Base-by-base conservation (phyloP, 116 monocot genomes). In the Zostera marina region DNA sequence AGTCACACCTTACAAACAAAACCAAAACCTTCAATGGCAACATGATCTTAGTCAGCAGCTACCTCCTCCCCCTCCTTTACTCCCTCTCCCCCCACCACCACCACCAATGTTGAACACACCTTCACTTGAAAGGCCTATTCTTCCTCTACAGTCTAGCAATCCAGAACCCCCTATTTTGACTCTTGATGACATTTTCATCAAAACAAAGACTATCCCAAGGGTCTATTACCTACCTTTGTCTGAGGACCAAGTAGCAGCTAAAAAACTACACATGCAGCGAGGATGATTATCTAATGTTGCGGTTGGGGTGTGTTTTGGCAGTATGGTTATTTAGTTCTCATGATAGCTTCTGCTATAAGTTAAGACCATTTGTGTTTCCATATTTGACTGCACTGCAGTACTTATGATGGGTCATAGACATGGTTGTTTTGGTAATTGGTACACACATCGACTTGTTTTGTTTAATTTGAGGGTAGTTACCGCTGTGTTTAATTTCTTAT, bases 111-210 rank as follows among this genome's bases (percentile, higher is more conserved):
- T 70, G 6, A 54, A 70, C 19, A 41, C 68, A 13, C 68, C 67
- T 14, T n/a, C 54, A 10, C 40, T 43, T 2, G 77, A 77, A 24
- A 60, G 63, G 44, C 65, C 46, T 17, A 71, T 44, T 6, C 80
- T 74, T 9, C 66, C 65, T 7, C 66, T 75, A 17, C 73, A 63
- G 9, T 53, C 44, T 11, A 83, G 69, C 60, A 74, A 79, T 24
- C 78, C 72, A 0, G 84, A 87, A 4, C 79, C 74, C 41, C 77
- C 87, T 5, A 72, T 82, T 10, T 25, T 93, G 54, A 93, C 93
- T 1, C 80, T 93, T 7, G 93, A 93, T 51, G 93, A 87, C 56
- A 78, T 93, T 44, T 93, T 93, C 63, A 81, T 65, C 77, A 93
- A 93, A 59, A 93, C 93, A 0, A 81, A 75, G 52, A 58, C 73